These are phyloP conservation scores for Marchantia paleacea DNA, from an alignment of 225 moss, liverwort and hornwort genomes.

Conservation along the genomic window DNA sequence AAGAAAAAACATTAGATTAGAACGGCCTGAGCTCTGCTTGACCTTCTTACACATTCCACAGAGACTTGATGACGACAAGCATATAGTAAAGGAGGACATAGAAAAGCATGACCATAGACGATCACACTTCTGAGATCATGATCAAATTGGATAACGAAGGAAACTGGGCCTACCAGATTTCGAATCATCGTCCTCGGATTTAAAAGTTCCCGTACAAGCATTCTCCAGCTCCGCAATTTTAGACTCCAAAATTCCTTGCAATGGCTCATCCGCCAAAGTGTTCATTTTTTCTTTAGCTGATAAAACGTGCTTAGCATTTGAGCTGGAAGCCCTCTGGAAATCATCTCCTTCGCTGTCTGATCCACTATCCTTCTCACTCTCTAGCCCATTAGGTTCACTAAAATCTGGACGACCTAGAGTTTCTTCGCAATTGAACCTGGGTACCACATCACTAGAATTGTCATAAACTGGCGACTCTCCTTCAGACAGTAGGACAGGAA, in stretches of 20 bases:
- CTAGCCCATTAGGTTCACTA: slow-evolving; percentile 33
- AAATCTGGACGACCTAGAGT: slow-evolving; percentile 8
- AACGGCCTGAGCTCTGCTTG: too few species aligned
- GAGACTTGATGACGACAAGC: too few species aligned
- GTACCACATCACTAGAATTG: neutral
- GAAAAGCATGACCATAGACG: too few species aligned
- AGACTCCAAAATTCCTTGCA: slow-evolving; percentile 82
- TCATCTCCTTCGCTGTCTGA: slow-evolving; percentile 91
- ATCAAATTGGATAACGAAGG: neutral
- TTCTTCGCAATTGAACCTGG: slow-evolving; percentile 12
- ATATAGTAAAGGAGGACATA: too few species aligned
- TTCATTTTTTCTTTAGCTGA: slow-evolving; percentile 53
- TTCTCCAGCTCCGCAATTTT: slow-evolving; percentile 91
- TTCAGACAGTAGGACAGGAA: slow-evolving; percentile 75
- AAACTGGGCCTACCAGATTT: slow-evolving; percentile 56
- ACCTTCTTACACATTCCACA: too few species aligned
- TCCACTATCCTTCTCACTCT: slow-evolving; percentile 57
- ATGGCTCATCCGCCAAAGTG: slow-evolving; percentile 62
- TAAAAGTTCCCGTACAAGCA: slow-evolving; percentile 55
- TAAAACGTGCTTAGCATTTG: slow-evolving; percentile 49
- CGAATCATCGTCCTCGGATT: slow-evolving; percentile 73
- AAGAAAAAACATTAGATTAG: too few species aligned
- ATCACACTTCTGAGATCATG: neutral
- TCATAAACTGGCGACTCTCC: slow-evolving; percentile 41
- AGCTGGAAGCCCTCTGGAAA: slow-evolving; percentile 69